A percentile compares a stretch with the other conserved stretches of the same genome.
These are phyloP conservation scores for Phaffia australis DNA, from an alignment of 768 basidiomycete species.

Conservation along the genomic window DNA sequence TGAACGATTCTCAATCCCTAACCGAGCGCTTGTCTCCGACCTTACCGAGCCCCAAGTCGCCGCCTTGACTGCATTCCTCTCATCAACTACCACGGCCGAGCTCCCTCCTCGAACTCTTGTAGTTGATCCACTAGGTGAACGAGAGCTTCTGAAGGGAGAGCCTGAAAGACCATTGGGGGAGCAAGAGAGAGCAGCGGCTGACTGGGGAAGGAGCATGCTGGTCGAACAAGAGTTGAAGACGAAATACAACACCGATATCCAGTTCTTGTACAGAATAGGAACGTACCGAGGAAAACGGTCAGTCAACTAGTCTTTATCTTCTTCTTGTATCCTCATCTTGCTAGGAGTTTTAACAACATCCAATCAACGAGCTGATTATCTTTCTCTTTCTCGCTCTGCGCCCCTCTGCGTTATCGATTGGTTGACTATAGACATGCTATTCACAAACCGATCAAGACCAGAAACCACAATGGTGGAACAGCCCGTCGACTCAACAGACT, in stretches of 20 bases:
- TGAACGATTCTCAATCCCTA: constrained; percentile 84
- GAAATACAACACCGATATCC: constrained; percentile 78
- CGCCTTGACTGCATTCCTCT: constrained; percentile 83
- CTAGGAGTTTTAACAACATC: neutral
- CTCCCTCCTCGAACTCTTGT: constrained; percentile 58
- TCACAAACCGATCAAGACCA: constrained; percentile 6
- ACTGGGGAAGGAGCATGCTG: constrained; percentile 62
- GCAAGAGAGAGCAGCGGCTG: constrained; percentile 34
- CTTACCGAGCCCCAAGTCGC: constrained; percentile 80
- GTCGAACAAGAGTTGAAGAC: constrained; percentile 79
- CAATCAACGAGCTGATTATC: neutral
- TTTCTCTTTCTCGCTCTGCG: neutral
- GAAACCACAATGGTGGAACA: constrained; percentile 15
- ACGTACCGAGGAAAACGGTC: constrained; percentile 76
- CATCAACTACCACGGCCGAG: constrained; percentile 68
- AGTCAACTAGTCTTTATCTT: constrained; percentile 4
- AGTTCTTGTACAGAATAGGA: constrained; percentile 84
- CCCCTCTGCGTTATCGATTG: neutral
- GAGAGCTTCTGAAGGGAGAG: constrained; percentile 19
- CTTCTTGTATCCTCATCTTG: neutral
- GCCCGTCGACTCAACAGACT: constrained; percentile 21
- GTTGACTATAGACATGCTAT: constrained; percentile 1
- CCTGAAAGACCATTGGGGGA: constrained; percentile 10
- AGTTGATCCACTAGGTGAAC: constrained; percentile 42
- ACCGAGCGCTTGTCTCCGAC: constrained; percentile 65